A percentile compares a stretch with the other conserved stretches of the same genome.
These are phyloP conservation scores for Neopestalotiopsis sp. DNA, from an alignment of 2,329 filamentous ascomycete genomes.

Conservation along the genomic window DNA sequence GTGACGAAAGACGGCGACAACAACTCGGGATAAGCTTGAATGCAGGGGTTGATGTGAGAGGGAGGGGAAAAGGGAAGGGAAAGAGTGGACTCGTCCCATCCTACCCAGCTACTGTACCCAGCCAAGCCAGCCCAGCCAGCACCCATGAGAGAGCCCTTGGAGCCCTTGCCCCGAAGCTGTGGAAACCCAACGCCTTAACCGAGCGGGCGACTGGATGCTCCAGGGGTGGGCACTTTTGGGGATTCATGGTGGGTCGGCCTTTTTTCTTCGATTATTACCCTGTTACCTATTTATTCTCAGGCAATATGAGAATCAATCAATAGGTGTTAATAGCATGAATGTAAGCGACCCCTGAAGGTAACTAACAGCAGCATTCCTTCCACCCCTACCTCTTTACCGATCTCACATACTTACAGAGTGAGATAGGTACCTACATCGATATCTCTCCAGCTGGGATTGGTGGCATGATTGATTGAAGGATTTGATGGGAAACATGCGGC, in stretches of 20 bases:
- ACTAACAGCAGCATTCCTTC: background rate
- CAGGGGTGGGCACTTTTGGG: background rate
- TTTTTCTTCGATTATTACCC: background rate
- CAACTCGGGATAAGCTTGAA: background rate
- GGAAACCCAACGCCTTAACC: background rate
- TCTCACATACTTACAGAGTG: too few species aligned
- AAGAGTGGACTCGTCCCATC: background rate
- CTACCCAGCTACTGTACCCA: too few species aligned
- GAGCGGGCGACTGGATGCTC: background rate
- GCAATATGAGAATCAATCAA: background rate
- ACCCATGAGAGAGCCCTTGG: too few species aligned
- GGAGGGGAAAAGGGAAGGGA: background rate
- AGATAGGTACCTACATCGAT: background rate
- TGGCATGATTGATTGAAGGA: background rate
- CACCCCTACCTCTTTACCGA: background rate
- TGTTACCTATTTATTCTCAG: background rate
- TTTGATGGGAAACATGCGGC: background rate
- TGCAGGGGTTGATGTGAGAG: background rate
- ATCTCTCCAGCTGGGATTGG: background rate
- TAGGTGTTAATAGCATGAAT: background rate
- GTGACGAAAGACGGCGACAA: background rate
- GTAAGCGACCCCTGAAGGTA: background rate
- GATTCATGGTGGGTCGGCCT: background rate
- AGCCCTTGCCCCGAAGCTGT: background rate
- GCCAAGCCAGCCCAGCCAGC: too few species aligned